Conservation (phyloP, 352 stramenopile species). For the Globisporangium spiculum region DNA sequence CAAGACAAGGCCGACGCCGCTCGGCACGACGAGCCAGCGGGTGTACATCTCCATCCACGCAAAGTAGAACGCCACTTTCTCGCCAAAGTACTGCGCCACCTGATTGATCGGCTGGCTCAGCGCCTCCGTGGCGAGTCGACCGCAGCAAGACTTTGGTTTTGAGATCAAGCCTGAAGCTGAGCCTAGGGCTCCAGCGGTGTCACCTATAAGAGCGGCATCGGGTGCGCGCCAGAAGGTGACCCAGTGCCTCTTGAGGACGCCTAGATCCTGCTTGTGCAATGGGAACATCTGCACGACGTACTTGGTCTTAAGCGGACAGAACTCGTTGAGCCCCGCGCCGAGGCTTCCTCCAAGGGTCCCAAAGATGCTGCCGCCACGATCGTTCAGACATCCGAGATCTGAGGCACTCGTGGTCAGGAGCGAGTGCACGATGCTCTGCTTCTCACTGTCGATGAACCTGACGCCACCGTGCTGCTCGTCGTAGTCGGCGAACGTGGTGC, state of each 20-base stretch:
- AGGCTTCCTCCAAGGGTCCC: constrained; percentile 6
- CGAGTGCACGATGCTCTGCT: constrained; percentile 74
- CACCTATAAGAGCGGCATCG: not conserved
- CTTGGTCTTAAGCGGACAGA: constrained; percentile 51
- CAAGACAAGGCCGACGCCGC: constrained; percentile 62
- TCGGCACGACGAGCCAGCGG: constrained; percentile 82
- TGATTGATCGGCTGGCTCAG: constrained; percentile 81
- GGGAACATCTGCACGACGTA: constrained; percentile 86
- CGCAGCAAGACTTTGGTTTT: constrained; percentile 2
- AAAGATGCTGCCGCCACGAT: not conserved
- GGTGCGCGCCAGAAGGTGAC: constrained; percentile 73
- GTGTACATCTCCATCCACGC: constrained; percentile 92
- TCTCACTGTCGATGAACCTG: constrained; percentile 77
- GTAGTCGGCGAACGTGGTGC: constrained; percentile 66
- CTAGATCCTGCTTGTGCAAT: constrained; percentile 83
- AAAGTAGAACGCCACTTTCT: constrained; percentile 92
- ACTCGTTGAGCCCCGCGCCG: constrained; percentile 72
- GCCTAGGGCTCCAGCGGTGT: not conserved
- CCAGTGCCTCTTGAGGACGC: constrained; percentile 59
- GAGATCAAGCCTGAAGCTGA: not conserved
- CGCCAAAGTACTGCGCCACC: constrained; percentile 90
- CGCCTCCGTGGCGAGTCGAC: constrained; percentile 14
- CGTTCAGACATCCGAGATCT: constrained; percentile 12
- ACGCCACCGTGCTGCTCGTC: constrained; percentile 35
- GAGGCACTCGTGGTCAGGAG: constrained; percentile 44